Evolutionary conservation across 331 rosid species (phyloP).

Genomic region (Quercus phellos): DNA sequence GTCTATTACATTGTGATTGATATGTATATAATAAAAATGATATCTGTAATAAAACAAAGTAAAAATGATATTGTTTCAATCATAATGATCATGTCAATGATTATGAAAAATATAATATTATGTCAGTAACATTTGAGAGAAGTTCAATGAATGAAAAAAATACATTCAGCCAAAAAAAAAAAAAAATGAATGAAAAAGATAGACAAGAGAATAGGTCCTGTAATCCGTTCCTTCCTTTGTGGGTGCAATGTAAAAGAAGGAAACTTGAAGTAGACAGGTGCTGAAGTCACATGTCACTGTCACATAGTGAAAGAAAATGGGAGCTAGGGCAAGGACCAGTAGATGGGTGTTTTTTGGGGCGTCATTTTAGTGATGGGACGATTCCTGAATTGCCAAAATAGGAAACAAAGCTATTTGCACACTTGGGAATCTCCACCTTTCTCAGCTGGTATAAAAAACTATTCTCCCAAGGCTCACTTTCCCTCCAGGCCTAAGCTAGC

Average conservation of each 20-base stretch:
- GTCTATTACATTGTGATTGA: too few species aligned
- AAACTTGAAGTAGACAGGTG: constrained; percentile 56
- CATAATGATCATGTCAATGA: too few species aligned
- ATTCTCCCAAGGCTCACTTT: constrained; percentile 20
- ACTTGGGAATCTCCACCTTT: constrained; percentile 47
- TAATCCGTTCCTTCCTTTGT: constrained; percentile 44
- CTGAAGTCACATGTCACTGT: constrained; percentile 62
- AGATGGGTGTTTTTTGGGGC: constrained; percentile 30
- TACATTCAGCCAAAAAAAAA: too few species aligned
- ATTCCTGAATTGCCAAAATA: constrained; percentile 47
- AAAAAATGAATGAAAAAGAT: constrained; percentile 34
- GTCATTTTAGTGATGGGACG: constrained; percentile 66
- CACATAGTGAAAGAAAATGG: constrained; percentile 23
- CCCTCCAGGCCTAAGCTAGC: background rate
- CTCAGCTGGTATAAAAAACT: constrained; percentile 49
- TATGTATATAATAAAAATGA: too few species aligned
- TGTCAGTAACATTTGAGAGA: too few species aligned
- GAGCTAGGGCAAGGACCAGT: constrained; percentile 21
- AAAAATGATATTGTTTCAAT: too few species aligned
- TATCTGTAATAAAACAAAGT: too few species aligned
- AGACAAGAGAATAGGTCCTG: constrained; percentile 69
- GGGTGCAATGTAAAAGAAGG: constrained; percentile 78
- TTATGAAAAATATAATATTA: too few species aligned
- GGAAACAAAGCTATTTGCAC: constrained; percentile 40
- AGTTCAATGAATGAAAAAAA: too few species aligned